Conservation (phyloP, 2,329 filamentous ascomycete genomes). For the Penicillium expansum region DNA sequence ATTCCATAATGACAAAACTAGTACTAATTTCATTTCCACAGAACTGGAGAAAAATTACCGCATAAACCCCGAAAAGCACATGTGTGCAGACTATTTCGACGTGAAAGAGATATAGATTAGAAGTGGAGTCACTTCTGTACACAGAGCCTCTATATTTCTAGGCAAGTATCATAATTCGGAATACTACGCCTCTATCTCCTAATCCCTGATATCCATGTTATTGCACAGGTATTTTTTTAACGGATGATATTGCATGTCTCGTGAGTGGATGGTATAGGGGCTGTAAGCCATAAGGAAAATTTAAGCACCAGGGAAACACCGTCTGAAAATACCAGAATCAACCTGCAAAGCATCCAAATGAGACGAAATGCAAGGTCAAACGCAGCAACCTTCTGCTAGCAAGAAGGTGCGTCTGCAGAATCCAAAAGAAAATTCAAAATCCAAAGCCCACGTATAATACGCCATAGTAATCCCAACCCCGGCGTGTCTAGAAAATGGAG, state of each 20-base stretch:
- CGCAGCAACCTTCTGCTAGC: not conserved
- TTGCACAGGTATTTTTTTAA: not conserved
- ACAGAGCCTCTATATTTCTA: not conserved
- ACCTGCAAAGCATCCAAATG: not conserved
- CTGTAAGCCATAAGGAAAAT: not conserved
- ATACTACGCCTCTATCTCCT: not conserved
- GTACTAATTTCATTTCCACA: no score
- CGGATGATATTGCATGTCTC: constrained; percentile 4
- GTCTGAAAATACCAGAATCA: not conserved
- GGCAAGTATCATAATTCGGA: not conserved
- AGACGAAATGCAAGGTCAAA: not conserved
- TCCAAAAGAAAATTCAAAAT: not conserved
- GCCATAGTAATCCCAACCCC: constrained; percentile 3
- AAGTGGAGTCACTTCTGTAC: not conserved
- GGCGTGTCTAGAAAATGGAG: constrained; percentile 5
- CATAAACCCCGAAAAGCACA: not conserved
- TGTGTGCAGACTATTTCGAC: not conserved
- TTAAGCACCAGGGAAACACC: constrained; percentile 1
- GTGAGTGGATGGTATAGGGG: constrained; percentile 4
- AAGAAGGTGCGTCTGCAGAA: not conserved
- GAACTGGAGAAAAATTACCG: no score
- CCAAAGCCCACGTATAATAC: constrained; percentile 3
- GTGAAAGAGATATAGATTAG: not conserved
- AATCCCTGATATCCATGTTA: not conserved
- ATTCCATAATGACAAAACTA: not conserved